Percentiles rank a stretch among this genome's conserved stretches.
Conservation (phyloP, 495 filamentous ascomycete species). For the Penicillium mononematosum region DNA sequence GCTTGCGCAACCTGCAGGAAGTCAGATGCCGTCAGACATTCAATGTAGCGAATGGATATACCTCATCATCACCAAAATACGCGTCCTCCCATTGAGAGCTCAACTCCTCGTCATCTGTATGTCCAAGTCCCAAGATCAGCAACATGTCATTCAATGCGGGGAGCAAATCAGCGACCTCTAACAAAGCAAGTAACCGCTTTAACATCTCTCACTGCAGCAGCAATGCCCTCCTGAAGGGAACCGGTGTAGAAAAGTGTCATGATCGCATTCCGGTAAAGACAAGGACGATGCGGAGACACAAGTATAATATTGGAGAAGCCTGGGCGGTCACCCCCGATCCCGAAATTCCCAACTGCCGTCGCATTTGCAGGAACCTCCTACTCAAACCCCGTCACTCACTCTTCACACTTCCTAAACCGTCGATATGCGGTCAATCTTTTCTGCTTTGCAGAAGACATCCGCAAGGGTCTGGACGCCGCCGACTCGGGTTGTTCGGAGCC, state of each 20-base stretch:
- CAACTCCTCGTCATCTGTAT: constrained; percentile 61
- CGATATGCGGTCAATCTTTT: constrained; percentile 37
- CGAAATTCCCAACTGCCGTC: constrained; percentile 17
- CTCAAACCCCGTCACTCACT: neutral
- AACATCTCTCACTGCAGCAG: constrained; percentile 62
- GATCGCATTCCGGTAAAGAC: constrained; percentile 14
- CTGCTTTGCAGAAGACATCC: constrained; percentile 28
- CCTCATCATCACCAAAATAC: constrained; percentile 62
- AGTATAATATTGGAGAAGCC: constrained; percentile 19
- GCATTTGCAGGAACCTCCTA: neutral
- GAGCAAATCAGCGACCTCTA: constrained; percentile 51
- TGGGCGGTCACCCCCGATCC: constrained; percentile 12
- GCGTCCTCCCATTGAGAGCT: constrained; percentile 75
- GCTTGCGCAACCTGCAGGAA: constrained; percentile 39
- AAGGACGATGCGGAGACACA: constrained; percentile 6
- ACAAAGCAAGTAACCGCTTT: constrained; percentile 72
- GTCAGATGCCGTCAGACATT: constrained; percentile 8
- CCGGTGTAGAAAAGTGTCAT: constrained; percentile 74
- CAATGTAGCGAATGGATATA: constrained; percentile 25
- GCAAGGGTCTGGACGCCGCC: constrained; percentile 24
- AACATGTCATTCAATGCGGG: constrained; percentile 39
- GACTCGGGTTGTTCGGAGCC: constrained; percentile 19
- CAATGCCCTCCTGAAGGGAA: constrained; percentile 74
- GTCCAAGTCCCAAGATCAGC: constrained; percentile 13
- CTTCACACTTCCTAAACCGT: neutral